Conservation (phyloP, 306 rosid genomes). For the Acacia confusa region DNA sequence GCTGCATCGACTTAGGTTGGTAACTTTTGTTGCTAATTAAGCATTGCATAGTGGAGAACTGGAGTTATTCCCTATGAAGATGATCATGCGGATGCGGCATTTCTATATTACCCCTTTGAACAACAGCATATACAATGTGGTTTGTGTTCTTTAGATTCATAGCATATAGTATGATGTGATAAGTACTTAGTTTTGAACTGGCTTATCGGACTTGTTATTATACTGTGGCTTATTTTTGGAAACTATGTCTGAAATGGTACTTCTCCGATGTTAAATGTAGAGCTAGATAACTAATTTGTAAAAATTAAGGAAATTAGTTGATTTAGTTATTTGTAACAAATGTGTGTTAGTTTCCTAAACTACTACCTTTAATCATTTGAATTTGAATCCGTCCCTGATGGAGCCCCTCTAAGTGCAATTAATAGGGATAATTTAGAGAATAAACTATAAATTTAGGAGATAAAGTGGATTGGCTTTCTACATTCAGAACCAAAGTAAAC, state of each 20-base stretch:
- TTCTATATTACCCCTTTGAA: neutral
- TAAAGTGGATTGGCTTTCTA: too few relatives aligned
- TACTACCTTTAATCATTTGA: too few relatives aligned
- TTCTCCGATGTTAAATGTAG: too few relatives aligned
- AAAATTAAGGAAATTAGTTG: too few relatives aligned
- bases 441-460: too few relatives aligned
- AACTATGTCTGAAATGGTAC: neutral
- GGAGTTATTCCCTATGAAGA: neutral
- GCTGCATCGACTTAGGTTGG: slow-evolving; percentile 24
- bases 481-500: too few relatives aligned
- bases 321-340: too few relatives aligned
- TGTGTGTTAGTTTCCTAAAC: too few relatives aligned
- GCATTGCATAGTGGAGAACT: neutral
- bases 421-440: too few relatives aligned
- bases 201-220: neutral
- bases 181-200: neutral
- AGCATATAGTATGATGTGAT: neutral
- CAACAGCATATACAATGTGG: neutral
- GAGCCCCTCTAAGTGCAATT: too few relatives aligned
- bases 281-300: too few relatives aligned
- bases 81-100: neutral
- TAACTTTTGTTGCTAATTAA: neutral
- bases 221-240: neutral
- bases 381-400: too few relatives aligned
- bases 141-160: neutral